phyloP scores from a whole-genome alignment of 1,284 basidiomycete species.

The Boletus semigastroideus region DNA sequence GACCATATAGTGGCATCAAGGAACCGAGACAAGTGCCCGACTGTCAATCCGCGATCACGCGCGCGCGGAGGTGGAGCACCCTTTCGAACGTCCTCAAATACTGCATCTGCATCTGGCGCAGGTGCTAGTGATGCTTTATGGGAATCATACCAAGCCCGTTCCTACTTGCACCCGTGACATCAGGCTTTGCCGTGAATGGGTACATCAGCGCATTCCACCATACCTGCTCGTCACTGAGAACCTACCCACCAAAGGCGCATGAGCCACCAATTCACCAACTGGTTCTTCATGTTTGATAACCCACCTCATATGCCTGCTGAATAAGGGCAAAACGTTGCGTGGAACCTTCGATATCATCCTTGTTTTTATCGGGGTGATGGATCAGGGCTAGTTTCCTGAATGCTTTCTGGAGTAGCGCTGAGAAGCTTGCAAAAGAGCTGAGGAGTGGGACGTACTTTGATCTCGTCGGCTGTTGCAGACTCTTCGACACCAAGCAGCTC shows the following conservation, averaged over 20 bases:
- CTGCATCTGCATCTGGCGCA: conserved; percentile 78
- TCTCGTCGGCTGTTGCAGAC: conserved; percentile 82
- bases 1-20: conserved; percentile 78
- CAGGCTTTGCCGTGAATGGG: conserved; percentile 8
- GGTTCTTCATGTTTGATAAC: conserved; percentile 3
- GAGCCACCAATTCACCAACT: not conserved
- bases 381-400: conserved; percentile 82
- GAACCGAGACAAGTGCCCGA: conserved; percentile 83
- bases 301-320: conserved; percentile 92
- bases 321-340: conserved; percentile 87
- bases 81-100: conserved; percentile 82
- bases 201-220: conserved; percentile 25
- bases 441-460: conserved; percentile 58
- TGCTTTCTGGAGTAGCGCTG: conserved; percentile 55
- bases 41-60: conserved; percentile 77
- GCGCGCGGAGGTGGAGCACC: conserved; percentile 69
- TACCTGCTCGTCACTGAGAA: conserved; percentile 91
- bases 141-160: conserved; percentile 98
- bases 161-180: conserved; percentile 54
- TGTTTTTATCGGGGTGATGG: conserved; percentile 91
- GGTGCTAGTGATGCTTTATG: conserved; percentile 85
- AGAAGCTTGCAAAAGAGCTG: conserved; percentile 1
- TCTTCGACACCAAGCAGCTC: conserved; percentile 77
- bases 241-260: conserved; percentile 41
- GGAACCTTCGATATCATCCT: conserved; percentile 78